phyloP scores from a whole-genome alignment of 805 yeast species.

The Brettanomyces nanus region DNA sequence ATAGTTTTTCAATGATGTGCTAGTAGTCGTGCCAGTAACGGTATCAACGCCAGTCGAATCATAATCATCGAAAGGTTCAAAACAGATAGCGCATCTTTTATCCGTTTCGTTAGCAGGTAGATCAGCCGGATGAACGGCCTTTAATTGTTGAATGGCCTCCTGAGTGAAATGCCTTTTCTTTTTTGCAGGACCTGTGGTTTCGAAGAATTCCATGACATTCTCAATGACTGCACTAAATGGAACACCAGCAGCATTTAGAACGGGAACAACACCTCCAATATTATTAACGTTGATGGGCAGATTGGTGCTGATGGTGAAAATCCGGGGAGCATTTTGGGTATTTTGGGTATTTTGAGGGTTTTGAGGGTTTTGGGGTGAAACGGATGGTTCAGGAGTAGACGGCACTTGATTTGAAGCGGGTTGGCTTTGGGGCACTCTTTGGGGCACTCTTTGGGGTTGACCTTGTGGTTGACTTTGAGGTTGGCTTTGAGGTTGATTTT shows the following conservation, averaged over 20 bases:
- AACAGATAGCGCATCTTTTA: slow-evolving; percentile 34
- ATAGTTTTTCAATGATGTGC: not conserved
- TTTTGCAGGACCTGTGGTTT: slow-evolving; percentile 5
- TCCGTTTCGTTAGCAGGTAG: slow-evolving; percentile 23
- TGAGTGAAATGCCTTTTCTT: slow-evolving; percentile 21
- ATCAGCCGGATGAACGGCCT: slow-evolving; percentile 18
- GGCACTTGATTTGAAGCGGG: too few species aligned
- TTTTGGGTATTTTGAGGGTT: too few species aligned
- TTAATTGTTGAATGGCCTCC: slow-evolving; percentile 25
- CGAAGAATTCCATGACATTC: not conserved
- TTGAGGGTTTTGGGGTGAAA: too few species aligned
- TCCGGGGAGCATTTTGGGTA: too few species aligned
- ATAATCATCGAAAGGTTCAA: slow-evolving; percentile 25
- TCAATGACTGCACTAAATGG: not conserved
- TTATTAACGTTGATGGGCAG: not conserved
- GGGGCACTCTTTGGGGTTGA: too few species aligned
- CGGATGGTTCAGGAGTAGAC: too few species aligned
- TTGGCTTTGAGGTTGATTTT: too few species aligned
- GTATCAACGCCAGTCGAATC: slow-evolving; percentile 1
- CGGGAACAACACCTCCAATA: not conserved
- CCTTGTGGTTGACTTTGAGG: too few species aligned
- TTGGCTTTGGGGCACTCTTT: too few species aligned
- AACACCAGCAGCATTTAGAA: not conserved
- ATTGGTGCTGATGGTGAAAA: not conserved
- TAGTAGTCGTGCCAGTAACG: not conserved